Conservation (phyloP, 768 basidiomycete species). For the Bullera alba region DNA sequence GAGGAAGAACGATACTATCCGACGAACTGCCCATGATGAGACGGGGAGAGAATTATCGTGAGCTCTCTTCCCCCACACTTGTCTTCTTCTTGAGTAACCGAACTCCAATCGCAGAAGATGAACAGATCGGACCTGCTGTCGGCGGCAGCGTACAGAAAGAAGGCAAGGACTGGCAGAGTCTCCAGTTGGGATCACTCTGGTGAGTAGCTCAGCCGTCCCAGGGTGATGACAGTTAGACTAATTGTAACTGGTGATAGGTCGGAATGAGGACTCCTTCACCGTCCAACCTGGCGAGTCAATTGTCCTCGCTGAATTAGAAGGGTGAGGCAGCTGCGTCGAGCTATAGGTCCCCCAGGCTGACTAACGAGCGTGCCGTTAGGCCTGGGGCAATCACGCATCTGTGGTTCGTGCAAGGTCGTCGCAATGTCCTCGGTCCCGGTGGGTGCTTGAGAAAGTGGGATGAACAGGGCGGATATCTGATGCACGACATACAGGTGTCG, state of each 20-base stretch:
- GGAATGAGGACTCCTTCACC: background rate
- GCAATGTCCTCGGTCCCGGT: background rate
- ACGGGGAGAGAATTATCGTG: no score
- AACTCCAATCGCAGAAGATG: background rate
- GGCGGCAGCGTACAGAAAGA: background rate
- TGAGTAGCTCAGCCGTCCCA: no score
- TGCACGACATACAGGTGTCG: background rate
- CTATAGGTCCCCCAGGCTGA: background rate
- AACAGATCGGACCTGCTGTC: background rate
- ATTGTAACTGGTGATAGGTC: background rate
- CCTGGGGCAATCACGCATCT: background rate
- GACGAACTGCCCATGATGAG: no score
- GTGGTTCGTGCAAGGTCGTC: background rate
- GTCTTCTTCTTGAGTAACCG: background rate
- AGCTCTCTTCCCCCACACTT: no score
- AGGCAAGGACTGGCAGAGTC: background rate
- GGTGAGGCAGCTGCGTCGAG: background rate
- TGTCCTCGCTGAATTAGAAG: background rate
- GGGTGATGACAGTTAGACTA: background rate
- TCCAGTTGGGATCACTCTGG: background rate
- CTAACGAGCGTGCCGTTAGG: background rate
- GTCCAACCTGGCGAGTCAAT: background rate
- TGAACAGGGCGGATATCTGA: background rate
- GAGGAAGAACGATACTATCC: no score
- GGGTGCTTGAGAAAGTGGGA: background rate